Conservation (phyloP, 1,284 basidiomycete species). For the Xerocomus minutiporus region DNA sequence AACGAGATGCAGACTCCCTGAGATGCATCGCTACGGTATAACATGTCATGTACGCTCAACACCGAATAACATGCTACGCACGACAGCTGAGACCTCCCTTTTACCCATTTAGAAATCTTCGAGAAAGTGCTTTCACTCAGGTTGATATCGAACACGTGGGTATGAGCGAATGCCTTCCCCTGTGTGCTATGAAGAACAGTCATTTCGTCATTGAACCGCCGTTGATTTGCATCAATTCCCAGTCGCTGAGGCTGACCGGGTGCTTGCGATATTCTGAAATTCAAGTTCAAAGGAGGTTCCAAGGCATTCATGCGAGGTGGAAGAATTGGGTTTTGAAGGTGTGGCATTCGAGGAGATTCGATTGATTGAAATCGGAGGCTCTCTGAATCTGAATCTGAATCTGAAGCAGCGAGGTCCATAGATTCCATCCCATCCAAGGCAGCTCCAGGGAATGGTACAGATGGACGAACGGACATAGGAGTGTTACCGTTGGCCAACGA, state of each 20-base stretch:
- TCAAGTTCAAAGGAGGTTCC: conserved; percentile 19
- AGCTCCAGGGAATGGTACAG: not conserved
- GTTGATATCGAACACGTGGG: conserved; percentile 21
- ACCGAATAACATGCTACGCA: conserved; percentile 17
- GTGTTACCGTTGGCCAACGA: not conserved
- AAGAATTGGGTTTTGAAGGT: conserved; percentile 9
- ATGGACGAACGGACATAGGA: not conserved
- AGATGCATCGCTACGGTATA: conserved; percentile 16
- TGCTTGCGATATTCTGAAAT: conserved; percentile 14
- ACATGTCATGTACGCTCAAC: not conserved
- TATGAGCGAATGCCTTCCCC: conserved; percentile 21
- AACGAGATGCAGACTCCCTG: conserved; percentile 28
- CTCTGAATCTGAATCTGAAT: not conserved
- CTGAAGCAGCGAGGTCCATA: not conserved
- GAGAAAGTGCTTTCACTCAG: conserved; percentile 20
- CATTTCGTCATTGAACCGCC: conserved; percentile 19
- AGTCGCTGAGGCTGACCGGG: not conserved
- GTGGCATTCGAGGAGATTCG: conserved; percentile 1
- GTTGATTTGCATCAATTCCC: not conserved
- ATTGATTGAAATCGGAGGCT: not conserved
- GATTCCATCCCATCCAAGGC: not conserved
- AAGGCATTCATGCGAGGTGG: conserved; percentile 12
- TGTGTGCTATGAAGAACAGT: conserved; percentile 15
- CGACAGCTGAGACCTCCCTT: conserved; percentile 18
- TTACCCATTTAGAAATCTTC: conserved; percentile 22